A percentile compares a stretch with the other conserved stretches of the same genome.
These are phyloP conservation scores for Fusarium phyllophilum DNA, from an alignment of 2,329 filamentous ascomycete genomes.

Conservation along the genomic window DNA sequence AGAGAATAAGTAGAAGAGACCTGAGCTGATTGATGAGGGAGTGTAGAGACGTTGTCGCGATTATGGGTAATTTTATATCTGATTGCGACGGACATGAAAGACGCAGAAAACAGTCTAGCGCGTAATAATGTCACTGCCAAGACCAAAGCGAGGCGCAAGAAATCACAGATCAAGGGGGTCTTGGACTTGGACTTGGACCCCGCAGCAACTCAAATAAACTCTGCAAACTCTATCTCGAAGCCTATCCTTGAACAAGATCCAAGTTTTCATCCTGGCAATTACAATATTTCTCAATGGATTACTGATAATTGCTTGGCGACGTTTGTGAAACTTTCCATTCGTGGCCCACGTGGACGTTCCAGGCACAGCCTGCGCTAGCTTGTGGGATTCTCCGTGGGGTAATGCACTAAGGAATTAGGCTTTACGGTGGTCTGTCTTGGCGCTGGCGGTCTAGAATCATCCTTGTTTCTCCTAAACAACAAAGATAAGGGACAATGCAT, in stretches of 20 bases:
- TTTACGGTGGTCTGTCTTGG: neutral
- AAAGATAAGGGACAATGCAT: neutral
- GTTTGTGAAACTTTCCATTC: neutral
- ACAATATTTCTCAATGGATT: neutral
- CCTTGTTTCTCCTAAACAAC: neutral
- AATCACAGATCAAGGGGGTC: neutral
- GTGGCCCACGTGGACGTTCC: neutral
- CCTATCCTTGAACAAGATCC: neutral
- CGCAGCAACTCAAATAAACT: no score
- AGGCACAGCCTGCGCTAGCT: neutral
- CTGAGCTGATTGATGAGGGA: neutral
- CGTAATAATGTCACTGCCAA: constrained; percentile 26
- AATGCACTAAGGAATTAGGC: neutral
- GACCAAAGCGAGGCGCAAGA: neutral
- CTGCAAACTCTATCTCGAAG: neutral
- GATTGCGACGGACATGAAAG: constrained; percentile 1
- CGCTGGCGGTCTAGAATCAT: neutral
- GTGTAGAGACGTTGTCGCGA: no score
- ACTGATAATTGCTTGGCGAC: neutral
- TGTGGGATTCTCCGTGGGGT: neutral
- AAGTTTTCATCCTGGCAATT: no score
- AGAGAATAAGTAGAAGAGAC: accelerated
- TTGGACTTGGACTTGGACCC: neutral
- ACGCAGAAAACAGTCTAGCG: neutral
- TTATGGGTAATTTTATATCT: neutral